Evolutionary conservation across 345 rosid species (phyloP).

Genomic region (Crucihimalaya himalaica): DNA sequence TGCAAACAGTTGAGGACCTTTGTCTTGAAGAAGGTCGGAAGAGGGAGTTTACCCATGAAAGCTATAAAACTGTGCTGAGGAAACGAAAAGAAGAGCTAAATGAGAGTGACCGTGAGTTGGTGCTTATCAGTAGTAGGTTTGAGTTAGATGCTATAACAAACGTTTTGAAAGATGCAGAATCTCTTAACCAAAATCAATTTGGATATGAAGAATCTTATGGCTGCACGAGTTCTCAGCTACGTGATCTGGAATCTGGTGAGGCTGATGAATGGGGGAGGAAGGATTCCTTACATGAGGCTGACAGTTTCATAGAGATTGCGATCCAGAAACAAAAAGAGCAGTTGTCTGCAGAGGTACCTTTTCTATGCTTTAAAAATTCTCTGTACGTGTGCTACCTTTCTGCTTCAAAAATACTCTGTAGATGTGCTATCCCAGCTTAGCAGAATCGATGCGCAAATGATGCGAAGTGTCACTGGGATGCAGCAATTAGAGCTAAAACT

Average conservation of each 20-base stretch:
- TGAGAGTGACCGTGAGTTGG: slow-evolving; percentile 54
- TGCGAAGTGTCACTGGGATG: slow-evolving; percentile 70
- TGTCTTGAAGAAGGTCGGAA: slow-evolving; percentile 83
- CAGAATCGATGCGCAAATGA: slow-evolving; percentile 72
- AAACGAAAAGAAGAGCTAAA: slow-evolving; percentile 65
- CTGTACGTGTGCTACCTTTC: too few relatives aligned
- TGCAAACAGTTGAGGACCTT: slow-evolving; percentile 78
- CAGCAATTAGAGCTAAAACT: slow-evolving; percentile 84
- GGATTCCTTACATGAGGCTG: slow-evolving; percentile 65
- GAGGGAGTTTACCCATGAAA: slow-evolving; percentile 56
- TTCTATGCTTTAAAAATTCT: slow-evolving; percentile 19
- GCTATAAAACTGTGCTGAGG: slow-evolving; percentile 65
- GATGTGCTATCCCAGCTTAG: slow-evolving; percentile 65
- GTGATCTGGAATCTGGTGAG: slow-evolving; percentile 88
- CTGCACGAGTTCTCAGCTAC: slow-evolving; percentile 63
- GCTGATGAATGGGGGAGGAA: slow-evolving; percentile 66
- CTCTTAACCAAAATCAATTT: slow-evolving; percentile 65
- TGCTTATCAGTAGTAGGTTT: slow-evolving; percentile 48
- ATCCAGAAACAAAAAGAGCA: slow-evolving; percentile 84
- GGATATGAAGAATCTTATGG: slow-evolving; percentile 65
- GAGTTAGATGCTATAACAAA: slow-evolving; percentile 73
- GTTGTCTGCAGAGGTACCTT: slow-evolving; percentile 67
- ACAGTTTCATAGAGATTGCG: slow-evolving; percentile 74
- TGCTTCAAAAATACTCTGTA: too few relatives aligned
- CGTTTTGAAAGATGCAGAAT: slow-evolving; percentile 73